A percentile compares a stretch with the other conserved stretches of the same genome.
Evolutionary conservation across 176 grass and related monocot genomes (phyloP).

Genomic region (Pontederia paniculata): DNA sequence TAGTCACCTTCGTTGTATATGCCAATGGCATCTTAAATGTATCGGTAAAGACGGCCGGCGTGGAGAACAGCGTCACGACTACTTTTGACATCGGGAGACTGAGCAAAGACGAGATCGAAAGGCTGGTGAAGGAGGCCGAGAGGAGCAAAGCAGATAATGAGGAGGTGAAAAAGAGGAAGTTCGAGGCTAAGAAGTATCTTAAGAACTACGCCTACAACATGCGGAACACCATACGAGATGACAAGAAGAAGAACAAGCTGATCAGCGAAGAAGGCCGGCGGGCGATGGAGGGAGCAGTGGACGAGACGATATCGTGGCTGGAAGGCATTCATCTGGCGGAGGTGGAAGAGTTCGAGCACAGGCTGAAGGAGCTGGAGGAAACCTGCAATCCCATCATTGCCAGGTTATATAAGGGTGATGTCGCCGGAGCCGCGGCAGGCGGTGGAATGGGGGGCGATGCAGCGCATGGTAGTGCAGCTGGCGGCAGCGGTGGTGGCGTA

Average conservation of each 20-base stretch:
- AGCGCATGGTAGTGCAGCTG: too few relatives aligned
- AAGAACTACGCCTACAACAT: slow-evolving; percentile 25
- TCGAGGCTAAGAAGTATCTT: slow-evolving; percentile 18
- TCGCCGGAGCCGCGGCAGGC: not conserved
- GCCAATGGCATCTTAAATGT: slow-evolving; percentile 22
- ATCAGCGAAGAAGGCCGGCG: not conserved
- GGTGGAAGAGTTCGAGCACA: slow-evolving; percentile 18
- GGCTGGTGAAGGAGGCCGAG: slow-evolving; percentile 17
- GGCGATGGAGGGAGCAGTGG: slow-evolving; percentile 14
- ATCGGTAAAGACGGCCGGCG: slow-evolving; percentile 15
- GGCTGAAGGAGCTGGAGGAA: slow-evolving; percentile 16
- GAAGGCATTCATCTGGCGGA: slow-evolving; percentile 20
- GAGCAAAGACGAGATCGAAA: slow-evolving; percentile 26
- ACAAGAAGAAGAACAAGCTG: slow-evolving; percentile 13
- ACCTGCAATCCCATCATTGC: slow-evolving; percentile 16
- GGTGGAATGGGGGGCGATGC: not conserved
- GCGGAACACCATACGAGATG: slow-evolving; percentile 15
- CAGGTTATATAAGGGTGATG: slow-evolving; percentile 6
- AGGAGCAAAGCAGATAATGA: slow-evolving; percentile 19
- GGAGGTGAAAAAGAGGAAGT: slow-evolving; percentile 17
- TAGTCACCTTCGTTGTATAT: slow-evolving; percentile 15
- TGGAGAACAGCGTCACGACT: slow-evolving; percentile 18
- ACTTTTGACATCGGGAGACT: slow-evolving; percentile 21
- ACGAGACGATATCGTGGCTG: slow-evolving; percentile 13
- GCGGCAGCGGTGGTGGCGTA: too few relatives aligned